Evolutionary conservation across 352 stramenopile genomes (phyloP), one percentile per base, ranked within the genome.

Genomic region (Globisporangium polare): DNA sequence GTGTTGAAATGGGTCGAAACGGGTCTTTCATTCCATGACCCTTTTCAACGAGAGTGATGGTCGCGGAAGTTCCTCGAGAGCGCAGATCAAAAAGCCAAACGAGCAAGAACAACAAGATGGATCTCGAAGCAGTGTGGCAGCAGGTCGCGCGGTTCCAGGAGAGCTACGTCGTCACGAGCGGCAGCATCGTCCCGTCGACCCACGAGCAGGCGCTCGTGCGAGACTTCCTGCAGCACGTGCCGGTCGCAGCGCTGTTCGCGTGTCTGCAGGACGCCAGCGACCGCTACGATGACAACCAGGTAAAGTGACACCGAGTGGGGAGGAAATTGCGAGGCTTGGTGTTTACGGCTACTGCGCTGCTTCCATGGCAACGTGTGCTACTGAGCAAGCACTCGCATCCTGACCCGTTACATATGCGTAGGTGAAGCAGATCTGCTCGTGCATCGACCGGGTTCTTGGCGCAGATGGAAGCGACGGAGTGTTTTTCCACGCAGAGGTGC

Each of bases 261-360:
- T 89, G 79, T 68, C 74, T 95, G 31, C 83, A 95, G 68, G 74
- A 88, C 59, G 86, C 84, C 29, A 94, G 86, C 65, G 76, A 93
- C 45, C 71, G 63, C 6, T 65, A 65, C 54, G 81, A 87, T 41
- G 54, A 59, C 18, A 83, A 91, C 53, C 74, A 90, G 74, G 86
- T 90, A 45, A 9, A 20, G 31, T 10, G 17, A 17, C 9, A 61
- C 8, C 53, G 31, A 27, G 33, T 2, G 10, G 39, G 22, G 52
- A 50, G 18, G 20, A 41, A 41, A 26, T 31, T 31, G 54, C 47
- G 26, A 53, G 18, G 27, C 29, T 49, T 49, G 27, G 10, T 50
- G 24, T n/a, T 50, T 18, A 5, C n/a, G 15, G 15, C 18, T 20
- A 12, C 3, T 35, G 13, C 12, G 10, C n/a, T 22, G 8, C 13